These are phyloP conservation scores for Allantophomopsis lycopodina DNA, from an alignment of 2,329 filamentous ascomycete species.

Conservation along the genomic window DNA sequence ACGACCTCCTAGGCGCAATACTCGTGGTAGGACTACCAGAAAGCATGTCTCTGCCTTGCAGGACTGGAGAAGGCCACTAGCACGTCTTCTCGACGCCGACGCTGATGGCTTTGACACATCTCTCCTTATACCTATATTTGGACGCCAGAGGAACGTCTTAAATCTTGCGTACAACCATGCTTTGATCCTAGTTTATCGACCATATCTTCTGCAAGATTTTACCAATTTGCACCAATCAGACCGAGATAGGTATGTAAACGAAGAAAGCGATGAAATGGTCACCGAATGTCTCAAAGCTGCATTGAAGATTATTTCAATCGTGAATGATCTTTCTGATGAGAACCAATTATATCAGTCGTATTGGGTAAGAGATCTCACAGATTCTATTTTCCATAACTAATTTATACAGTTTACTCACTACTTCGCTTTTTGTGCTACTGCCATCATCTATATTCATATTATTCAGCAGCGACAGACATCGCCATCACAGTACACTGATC, in stretches of 20 bases:
- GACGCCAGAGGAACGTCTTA: slow-evolving; percentile 23
- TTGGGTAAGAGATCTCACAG: slow-evolving; percentile 19
- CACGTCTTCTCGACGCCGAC: slow-evolving; percentile 26
- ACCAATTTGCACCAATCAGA: slow-evolving; percentile 7
- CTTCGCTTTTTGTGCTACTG: slow-evolving; percentile 28
- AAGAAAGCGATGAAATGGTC: slow-evolving; percentile 14
- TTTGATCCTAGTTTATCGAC: slow-evolving; percentile 18
- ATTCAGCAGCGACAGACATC: slow-evolving; percentile 22
- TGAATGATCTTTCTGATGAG: slow-evolving; percentile 23
- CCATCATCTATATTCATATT: slow-evolving; percentile 28
- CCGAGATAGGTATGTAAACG: neutral
- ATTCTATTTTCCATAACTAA: neutral
- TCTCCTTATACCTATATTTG: slow-evolving; percentile 31
- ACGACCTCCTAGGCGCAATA: slow-evolving; percentile 12
- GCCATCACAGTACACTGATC: slow-evolving; percentile 14
- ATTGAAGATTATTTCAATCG: slow-evolving; percentile 21
- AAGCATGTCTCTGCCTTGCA: slow-evolving; percentile 26
- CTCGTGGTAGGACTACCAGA: slow-evolving; percentile 21
- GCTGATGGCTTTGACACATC: slow-evolving; percentile 12
- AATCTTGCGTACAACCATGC: slow-evolving; percentile 21
- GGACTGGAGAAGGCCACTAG: slow-evolving; percentile 29
- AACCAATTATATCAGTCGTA: slow-evolving; percentile 24
- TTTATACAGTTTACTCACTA: slow-evolving; percentile 22
- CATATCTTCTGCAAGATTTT: slow-evolving; percentile 18
- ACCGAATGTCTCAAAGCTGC: slow-evolving; percentile 24